Base-by-base conservation (phyloP, 495 filamentous ascomycete species). In the Jackrogersella multiformis region DNA sequence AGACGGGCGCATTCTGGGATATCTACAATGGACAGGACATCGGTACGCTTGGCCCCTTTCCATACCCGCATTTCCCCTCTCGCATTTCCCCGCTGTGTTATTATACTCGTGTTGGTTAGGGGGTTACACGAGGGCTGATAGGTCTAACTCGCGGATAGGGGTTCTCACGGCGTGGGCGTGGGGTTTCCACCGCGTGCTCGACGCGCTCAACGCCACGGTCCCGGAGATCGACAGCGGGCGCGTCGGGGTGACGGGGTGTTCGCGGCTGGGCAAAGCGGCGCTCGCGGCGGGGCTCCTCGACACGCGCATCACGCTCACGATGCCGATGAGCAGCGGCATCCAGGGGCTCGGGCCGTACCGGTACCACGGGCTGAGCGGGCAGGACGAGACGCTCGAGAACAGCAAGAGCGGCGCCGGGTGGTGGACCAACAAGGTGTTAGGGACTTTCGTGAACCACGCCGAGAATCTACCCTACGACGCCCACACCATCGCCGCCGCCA, bases 331-430 rank as follows among this genome's bases (percentile, higher is more conserved):
- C 65, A 79, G 79, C 36, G 82, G 83, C 2, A 79, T 84, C 7
- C 82, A 86, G 65, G 82, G 83, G 4, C 61, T 80, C 7, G 83
- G 82, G 0, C 83, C 82, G 20, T 86, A 86, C 70, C 75, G 82
- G 38, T 83, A 83, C 73, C 78, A 79, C 66, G 78, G 73, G 28
- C 68, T 85, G 12, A 81, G 78, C 73, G 83, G 83, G 10, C 81
- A 84, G 71, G 82, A 78, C 67, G 82, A 84, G 78, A 85, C 74
- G 46, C 73, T 85, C 0, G 82, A 85, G 76, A 84, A 85, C 74
- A 82, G 79, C 66, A 85, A 86, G 77, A 75, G 73, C 41, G 83
- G 82, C 20, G 82, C 82, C 0, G 78, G 78, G 1, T 86, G 82
- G 82, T 86, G 82, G 81, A 82, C 78, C 38, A 75, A 80, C 72